Evolutionary conservation across 2,329 filamentous ascomycete genomes (phyloP).

Genomic region (Rachicladosporium sp.): DNA sequence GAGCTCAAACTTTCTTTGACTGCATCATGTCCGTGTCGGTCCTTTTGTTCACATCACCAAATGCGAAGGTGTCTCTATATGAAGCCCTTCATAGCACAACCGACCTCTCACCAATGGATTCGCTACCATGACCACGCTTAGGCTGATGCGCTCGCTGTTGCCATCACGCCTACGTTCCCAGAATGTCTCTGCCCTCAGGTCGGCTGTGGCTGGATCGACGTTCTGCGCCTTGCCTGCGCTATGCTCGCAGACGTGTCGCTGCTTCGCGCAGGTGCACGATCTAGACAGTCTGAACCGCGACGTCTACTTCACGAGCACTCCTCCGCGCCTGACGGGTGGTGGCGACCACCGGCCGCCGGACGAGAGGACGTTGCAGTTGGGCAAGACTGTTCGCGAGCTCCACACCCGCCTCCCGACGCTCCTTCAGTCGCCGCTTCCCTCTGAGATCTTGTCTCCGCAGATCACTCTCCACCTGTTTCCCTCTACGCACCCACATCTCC

Average conservation of each 20-base stretch:
- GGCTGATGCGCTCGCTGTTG: constrained; percentile 36
- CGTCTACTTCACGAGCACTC: constrained; percentile 33
- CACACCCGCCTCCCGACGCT: constrained; percentile 51
- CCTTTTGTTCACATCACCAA: too few relatives aligned
- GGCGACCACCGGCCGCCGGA: constrained; percentile 37
- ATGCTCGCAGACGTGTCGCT: constrained; percentile 13
- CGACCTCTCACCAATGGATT: too few relatives aligned
- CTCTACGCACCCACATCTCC: constrained; percentile 74
- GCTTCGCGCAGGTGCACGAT: constrained; percentile 21
- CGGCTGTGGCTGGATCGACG: neutral
- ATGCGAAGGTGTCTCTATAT: too few relatives aligned
- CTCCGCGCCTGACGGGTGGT: constrained; percentile 14
- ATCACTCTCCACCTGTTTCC: constrained; percentile 54
- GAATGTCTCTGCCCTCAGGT: constrained; percentile 2
- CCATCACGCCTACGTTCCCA: constrained; percentile 27
- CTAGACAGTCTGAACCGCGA: constrained; percentile 20
- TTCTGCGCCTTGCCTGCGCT: constrained; percentile 2
- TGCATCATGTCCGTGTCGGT: too few relatives aligned
- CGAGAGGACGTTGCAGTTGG: constrained; percentile 49
- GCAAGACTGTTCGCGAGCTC: constrained; percentile 50
- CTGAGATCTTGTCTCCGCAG: constrained; percentile 49
- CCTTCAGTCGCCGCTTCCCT: constrained; percentile 47
- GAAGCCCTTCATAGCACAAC: too few relatives aligned
- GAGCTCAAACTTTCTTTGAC: too few relatives aligned
- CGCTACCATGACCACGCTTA: constrained; percentile 22